A percentile compares a stretch with the other conserved stretches of the same genome.
These are phyloP conservation scores for Heterobasidion annosum DNA, from an alignment of 1,284 basidiomycete genomes.

Conservation along the genomic window DNA sequence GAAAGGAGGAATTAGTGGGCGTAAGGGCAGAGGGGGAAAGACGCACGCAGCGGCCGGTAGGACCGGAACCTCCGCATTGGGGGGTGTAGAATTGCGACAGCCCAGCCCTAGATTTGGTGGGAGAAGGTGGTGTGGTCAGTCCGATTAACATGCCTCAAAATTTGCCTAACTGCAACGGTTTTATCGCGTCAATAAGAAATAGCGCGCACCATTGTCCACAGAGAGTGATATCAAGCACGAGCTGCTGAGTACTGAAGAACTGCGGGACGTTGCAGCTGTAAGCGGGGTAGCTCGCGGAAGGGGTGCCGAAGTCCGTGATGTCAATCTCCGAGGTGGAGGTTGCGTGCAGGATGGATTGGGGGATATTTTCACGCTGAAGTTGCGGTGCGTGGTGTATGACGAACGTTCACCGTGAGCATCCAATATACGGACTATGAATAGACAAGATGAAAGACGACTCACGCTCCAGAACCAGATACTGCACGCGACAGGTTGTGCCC, in stretches of 20 bases:
- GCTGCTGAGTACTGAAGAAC: conserved; percentile 42
- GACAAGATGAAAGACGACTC: conserved; percentile 16
- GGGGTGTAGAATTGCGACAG: conserved; percentile 23
- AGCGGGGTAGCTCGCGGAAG: conserved; percentile 41
- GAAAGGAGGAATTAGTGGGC: not conserved
- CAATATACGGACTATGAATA: conserved; percentile 1
- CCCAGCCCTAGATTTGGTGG: not conserved
- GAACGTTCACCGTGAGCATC: not conserved
- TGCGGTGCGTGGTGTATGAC: not conserved
- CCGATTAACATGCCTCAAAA: no score
- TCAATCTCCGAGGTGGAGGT: conserved; percentile 37
- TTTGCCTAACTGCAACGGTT: no score
- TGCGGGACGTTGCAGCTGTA: conserved; percentile 34
- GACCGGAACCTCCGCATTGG: conserved; percentile 26
- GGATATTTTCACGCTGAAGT: conserved; percentile 29
- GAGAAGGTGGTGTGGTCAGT: not conserved
- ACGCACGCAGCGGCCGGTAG: conserved; percentile 31
- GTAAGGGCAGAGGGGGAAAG: not conserved
- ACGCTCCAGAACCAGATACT: conserved; percentile 76
- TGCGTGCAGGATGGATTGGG: conserved; percentile 28
- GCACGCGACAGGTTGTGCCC: not conserved
- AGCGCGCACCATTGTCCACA: conserved; percentile 43
- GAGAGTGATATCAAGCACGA: conserved; percentile 49
- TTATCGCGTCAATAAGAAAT: not conserved
- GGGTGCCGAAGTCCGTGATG: conserved; percentile 40